Conservation (phyloP, 768 basidiomycete genomes). For the Pholiota molesta region DNA sequence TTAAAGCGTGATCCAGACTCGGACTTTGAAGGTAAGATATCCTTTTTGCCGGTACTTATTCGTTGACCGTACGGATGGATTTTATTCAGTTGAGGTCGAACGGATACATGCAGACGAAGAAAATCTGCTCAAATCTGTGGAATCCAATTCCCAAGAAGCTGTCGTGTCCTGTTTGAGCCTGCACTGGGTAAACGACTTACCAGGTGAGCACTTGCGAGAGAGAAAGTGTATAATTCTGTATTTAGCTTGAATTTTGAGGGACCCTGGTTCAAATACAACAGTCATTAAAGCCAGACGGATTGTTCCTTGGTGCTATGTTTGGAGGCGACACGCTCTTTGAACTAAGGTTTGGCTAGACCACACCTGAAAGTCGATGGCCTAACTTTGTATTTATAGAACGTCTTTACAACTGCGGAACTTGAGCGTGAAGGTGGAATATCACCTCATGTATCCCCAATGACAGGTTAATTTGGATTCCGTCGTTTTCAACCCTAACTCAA, state of each 20-base stretch:
- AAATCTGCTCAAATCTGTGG: constrained; percentile 63
- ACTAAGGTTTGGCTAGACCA: constrained; percentile 56
- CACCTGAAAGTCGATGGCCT: background rate
- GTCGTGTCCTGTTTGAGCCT: constrained; percentile 89
- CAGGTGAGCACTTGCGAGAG: constrained; percentile 52
- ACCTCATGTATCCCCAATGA: constrained; percentile 98
- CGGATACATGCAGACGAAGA: constrained; percentile 88
- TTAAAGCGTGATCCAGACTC: constrained; percentile 78
- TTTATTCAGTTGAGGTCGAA: constrained; percentile 66
- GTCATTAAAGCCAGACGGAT: constrained; percentile 85
- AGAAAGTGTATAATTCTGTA: background rate
- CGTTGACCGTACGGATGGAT: constrained; percentile 5
- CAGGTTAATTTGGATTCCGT: constrained; percentile 54
- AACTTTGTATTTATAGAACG: constrained; percentile 53
- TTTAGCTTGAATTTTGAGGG: constrained; percentile 45
- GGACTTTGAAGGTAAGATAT: constrained; percentile 81
- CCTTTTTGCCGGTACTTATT: constrained; percentile 4
- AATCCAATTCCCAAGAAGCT: constrained; percentile 83
- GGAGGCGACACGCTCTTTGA: constrained; percentile 98
- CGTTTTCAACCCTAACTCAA: background rate
- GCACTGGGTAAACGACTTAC: constrained; percentile 98
- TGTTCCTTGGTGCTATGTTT: constrained; percentile 93
- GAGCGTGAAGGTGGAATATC: constrained; percentile 96
- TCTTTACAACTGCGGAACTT: constrained; percentile 92
- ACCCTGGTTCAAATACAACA: constrained; percentile 85